phyloP scores from a whole-genome alignment of 2,329 filamentous ascomycete genomes.

The Aspergillus vadensis region DNA sequence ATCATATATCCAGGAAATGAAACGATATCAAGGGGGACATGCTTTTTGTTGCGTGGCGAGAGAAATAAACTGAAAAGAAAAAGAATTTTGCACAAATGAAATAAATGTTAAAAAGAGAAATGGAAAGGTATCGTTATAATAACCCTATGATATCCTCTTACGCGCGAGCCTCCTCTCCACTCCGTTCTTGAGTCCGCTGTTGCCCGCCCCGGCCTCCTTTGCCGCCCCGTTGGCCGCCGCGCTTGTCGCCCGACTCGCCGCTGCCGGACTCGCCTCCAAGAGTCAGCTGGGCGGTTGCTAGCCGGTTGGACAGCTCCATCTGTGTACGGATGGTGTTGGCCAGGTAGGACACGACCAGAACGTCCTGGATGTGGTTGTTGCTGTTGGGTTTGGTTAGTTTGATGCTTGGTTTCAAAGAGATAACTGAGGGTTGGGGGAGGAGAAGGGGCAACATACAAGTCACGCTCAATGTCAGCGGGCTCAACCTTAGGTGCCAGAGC shows the following conservation, averaged over 20 bases:
- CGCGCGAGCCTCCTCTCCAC: slow-evolving; percentile 42
- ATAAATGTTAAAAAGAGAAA: slow-evolving; percentile 13
- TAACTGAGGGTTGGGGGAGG: background rate
- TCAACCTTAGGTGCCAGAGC: slow-evolving; percentile 95
- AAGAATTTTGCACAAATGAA: slow-evolving; percentile 7
- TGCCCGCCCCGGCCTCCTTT: slow-evolving; percentile 45
- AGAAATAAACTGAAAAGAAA: slow-evolving; percentile 12
- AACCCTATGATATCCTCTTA: slow-evolving; percentile 24
- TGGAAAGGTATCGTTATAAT: slow-evolving; percentile 27
- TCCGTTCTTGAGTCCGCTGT: slow-evolving; percentile 42
- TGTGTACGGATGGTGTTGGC: slow-evolving; percentile 98
- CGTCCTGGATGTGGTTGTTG: slow-evolving; percentile 99
- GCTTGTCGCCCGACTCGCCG: slow-evolving; percentile 40
- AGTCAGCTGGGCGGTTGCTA: slow-evolving; percentile 76
- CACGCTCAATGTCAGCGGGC: slow-evolving; percentile 82
- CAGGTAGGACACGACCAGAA: slow-evolving; percentile 95
- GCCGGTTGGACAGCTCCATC: slow-evolving; percentile 93
- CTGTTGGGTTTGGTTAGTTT: slow-evolving; percentile 44
- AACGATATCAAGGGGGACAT: background rate
- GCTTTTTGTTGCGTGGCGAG: background rate
- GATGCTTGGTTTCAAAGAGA: slow-evolving; percentile 10
- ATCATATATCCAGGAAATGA: too few relatives aligned
- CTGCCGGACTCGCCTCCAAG: slow-evolving; percentile 51
- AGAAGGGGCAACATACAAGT: slow-evolving; percentile 65
- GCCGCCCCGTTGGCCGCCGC: slow-evolving; percentile 44